These are phyloP conservation scores for Clarireedia sp. DNA, from an alignment of 2,329 filamentous ascomycete genomes.

Conservation along the genomic window DNA sequence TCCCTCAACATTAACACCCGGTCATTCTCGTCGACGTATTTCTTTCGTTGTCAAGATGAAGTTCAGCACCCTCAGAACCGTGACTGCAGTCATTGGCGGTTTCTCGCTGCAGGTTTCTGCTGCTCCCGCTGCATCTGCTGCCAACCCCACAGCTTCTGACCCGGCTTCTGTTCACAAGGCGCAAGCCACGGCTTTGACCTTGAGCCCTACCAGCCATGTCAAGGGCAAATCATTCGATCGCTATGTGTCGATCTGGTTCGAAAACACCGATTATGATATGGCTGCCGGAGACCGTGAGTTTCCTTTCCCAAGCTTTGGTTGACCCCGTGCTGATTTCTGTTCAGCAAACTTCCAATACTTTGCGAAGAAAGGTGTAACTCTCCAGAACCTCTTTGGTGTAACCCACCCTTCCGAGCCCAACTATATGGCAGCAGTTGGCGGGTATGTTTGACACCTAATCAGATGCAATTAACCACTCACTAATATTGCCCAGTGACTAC, in stretches of 20 bases:
- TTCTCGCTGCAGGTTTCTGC: conserved; percentile 12
- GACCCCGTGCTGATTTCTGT: conserved; percentile 27
- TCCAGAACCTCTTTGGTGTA: conserved; percentile 51
- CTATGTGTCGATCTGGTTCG: conserved; percentile 66
- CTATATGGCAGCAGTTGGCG: conserved; percentile 60
- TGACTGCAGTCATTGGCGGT: too few relatives aligned
- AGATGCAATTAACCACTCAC: not conserved
- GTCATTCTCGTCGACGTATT: not conserved
- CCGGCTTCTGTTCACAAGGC: conserved; percentile 45
- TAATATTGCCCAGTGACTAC: conserved; percentile 33
- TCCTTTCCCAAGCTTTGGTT: not conserved
- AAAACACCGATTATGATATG: conserved; percentile 65
- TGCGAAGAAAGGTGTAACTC: conserved; percentile 52
- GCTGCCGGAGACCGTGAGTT: conserved; percentile 52
- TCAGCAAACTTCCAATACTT: conserved; percentile 48
- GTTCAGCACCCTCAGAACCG: not conserved
- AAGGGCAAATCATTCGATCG: conserved; percentile 67
- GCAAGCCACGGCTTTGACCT: conserved; percentile 51
- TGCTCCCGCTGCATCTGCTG: conserved; percentile 16
- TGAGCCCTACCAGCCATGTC: conserved; percentile 54
- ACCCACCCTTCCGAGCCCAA: conserved; percentile 72
- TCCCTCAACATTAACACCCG: too few relatives aligned
- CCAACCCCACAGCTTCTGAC: conserved; percentile 40
- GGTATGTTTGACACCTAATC: conserved; percentile 27
- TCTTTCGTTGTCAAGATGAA: not conserved